Base-by-base conservation (phyloP, 2,329 filamentous ascomycete genomes). In the Lecanicillium sp. region DNA sequence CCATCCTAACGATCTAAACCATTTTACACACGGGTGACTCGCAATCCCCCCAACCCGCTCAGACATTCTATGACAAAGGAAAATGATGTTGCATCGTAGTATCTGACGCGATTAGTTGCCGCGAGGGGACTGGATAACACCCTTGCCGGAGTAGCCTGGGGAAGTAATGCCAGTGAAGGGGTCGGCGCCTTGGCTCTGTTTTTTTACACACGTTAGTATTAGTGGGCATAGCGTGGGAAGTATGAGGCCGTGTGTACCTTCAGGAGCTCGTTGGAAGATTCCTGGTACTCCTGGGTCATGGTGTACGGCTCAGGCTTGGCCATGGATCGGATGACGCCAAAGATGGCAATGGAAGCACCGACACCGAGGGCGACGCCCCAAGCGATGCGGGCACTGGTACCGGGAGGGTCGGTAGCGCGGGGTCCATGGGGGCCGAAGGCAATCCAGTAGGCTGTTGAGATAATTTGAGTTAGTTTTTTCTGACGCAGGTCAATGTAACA, bases 211-310 rank as follows among this genome's bases (percentile, higher is more conserved):
- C 40, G 46, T 51, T 43, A 54, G 49, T 30, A 32, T 9, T 9
- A 25, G 22, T 15, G 14, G 8, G 19, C 31, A n/a, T 5, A 28
- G 15, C n/a, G 10, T 5, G 17, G 31, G 17, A 33, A 27, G 22
- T 15, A 32, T 15, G 19, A 25, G 17, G 22, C 22, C 22, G 29
- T 30, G 68, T 79, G 56, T 70, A 94, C 90, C 78, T 81, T 89
- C 64, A 96, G 74, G 66, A 85, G 92, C 72, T 96, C 92, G 68
- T 98, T 95, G 52, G 82, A 77, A 53, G 84, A 84, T 73, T 97
- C 88, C 72, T 98, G 87, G 79, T 85, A 97, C 69, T 98, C 92
- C 75, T 87, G 85, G 70, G 74, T 90, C 89, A 98, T 94, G 57
- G 90, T 94, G 64, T 73, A 71, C 51, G 92, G 92, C 47, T 76